A percentile compares a stretch with the other conserved stretches of the same genome.
Evolutionary conservation across 345 rosid species (phyloP).

Genomic region (Chamaenerion angustifolium): DNA sequence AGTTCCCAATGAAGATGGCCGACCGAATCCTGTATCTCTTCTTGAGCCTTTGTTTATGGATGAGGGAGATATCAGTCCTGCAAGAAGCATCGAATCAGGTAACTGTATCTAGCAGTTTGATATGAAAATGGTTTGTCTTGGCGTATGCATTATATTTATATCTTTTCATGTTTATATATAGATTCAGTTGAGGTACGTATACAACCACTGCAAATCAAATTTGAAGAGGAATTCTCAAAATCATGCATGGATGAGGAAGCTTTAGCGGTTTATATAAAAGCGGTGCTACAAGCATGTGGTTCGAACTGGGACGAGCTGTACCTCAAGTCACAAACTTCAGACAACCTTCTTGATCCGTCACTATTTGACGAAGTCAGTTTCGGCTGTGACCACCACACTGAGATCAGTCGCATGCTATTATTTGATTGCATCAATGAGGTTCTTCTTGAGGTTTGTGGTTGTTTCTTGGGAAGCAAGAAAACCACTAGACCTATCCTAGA

Average conservation of each 20-base stretch:
- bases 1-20: slow-evolving; percentile 29
- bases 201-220: slow-evolving; percentile 58
- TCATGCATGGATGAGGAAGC: slow-evolving; percentile 26
- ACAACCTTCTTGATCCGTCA: slow-evolving; percentile 62
- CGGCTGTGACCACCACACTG: slow-evolving; percentile 35
- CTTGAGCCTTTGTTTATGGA: slow-evolving; percentile 64
- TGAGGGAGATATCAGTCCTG: slow-evolving; percentile 56
- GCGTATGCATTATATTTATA: not conserved
- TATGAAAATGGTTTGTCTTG: not conserved
- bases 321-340: slow-evolving; percentile 43
- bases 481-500: slow-evolving; percentile 28
- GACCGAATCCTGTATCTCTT: slow-evolving; percentile 84
- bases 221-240: slow-evolving; percentile 33
- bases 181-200: slow-evolving; percentile 34
- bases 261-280: slow-evolving; percentile 32
- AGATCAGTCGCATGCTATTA: slow-evolving; percentile 38
- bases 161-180: too few species aligned
- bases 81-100: slow-evolving; percentile 16
- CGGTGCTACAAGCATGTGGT: slow-evolving; percentile 44
- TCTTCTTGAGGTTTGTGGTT: slow-evolving; percentile 44
- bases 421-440: slow-evolving; percentile 79
- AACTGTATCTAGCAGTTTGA: too few species aligned
- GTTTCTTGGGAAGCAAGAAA: slow-evolving; percentile 38
- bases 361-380: slow-evolving; percentile 38
- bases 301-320: slow-evolving; percentile 58